Base-by-base conservation (phyloP, 257 asterid species). In the Petunia axillaris region DNA sequence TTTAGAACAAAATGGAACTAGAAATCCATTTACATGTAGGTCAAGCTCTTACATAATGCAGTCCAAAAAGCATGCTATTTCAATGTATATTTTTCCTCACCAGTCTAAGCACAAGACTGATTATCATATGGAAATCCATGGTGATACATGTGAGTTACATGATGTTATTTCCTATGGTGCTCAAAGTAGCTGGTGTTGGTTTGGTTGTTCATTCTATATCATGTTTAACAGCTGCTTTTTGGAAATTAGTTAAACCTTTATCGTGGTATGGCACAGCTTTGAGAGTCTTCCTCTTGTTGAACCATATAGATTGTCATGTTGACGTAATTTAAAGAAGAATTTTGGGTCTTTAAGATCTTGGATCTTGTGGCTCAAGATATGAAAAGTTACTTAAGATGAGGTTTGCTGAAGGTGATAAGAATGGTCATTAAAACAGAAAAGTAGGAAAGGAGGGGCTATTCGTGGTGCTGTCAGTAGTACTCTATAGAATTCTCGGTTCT, bases 341-440 rank as follows among this genome's bases (percentile, higher is more conserved):
- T 35, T 48, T 73, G 78, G 35, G 13, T 3, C 62, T 6, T 73
- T 73, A 73, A 50, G 6, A 2, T 10, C 14, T 52, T 52, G 57
- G 57, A 73, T 73, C 13, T 73, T 15, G 59, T 50, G 62, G 78
- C 46, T 50, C 46, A 73, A 73, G 50, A 52, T 73, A 35, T 50
- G 62, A 50, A 73, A 11, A 55, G 13, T 50, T 35, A 50, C 63
- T 36, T 52, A 36, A 36, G 35, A 60, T 36, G 78, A 50, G 53
- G 60, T 35, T 71, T 48, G 13, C 14, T 6, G 60, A 39, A 35
- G 60, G 62, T 71, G 77, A 14, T 46, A 25, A 41, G 59, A 70
- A 39, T 65, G 74, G 9, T 40, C 13, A 11, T 35, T 71, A 71
- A 46, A 70, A 71, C 35, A 50, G 36, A 71, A 43, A 71, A 71